A percentile compares a stretch with the other conserved stretches of the same genome.
Conservation (phyloP, 371 early-diverging fungal species). For the Capillidium rhysosporum region DNA sequence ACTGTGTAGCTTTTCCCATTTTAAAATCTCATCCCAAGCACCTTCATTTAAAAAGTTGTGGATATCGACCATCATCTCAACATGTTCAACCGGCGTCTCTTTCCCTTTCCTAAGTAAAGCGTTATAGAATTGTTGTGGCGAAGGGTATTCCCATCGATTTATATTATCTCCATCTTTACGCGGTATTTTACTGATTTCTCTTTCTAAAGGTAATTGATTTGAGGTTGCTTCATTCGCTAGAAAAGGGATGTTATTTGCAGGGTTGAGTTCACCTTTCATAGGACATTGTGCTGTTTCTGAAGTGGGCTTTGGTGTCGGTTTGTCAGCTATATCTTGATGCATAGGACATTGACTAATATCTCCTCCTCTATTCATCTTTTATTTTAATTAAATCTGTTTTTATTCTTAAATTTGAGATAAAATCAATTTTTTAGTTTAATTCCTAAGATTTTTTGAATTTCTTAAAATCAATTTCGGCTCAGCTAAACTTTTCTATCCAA, state of each 20-base stretch:
- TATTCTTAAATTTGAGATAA: too few species aligned
- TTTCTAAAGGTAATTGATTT: conserved; percentile 25
- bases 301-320: not conserved
- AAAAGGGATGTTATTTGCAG: conserved; percentile 56
- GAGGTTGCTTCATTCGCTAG: conserved; percentile 43
- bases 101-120: conserved; percentile 84
- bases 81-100: conserved; percentile 45
- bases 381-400: too few species aligned
- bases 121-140: conserved; percentile 82
- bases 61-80: conserved; percentile 57
- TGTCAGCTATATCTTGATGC: not conserved
- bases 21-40: conserved; percentile 74
- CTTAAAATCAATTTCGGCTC: too few species aligned
- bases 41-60: conserved; percentile 85
- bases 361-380: too few species aligned
- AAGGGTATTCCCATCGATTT: conserved; percentile 82
- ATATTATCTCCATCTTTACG: conserved; percentile 13
- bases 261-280: conserved; percentile 23
- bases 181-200: conserved; percentile 55
- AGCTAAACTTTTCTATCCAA: too few species aligned
- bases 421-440: too few species aligned
- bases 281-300: not conserved
- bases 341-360: not conserved
- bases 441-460: too few species aligned
- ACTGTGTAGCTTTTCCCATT: conserved; percentile 60